Evolutionary conservation across 768 basidiomycete species (phyloP), one percentile per base, ranked within the genome.

Genomic region (Lactifluus volemus): DNA sequence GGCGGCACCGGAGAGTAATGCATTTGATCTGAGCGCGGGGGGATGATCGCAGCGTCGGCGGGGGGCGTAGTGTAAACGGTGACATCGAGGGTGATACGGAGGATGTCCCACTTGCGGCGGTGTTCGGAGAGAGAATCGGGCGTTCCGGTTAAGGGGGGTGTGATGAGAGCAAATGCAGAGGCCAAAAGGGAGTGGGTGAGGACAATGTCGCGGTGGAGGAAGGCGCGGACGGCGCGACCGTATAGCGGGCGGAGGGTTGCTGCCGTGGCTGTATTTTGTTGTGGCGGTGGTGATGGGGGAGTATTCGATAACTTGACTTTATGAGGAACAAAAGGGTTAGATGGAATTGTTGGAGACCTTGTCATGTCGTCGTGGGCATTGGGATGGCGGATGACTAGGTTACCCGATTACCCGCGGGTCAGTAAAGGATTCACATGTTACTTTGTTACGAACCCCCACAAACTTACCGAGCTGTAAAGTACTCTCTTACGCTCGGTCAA

Each of bases 31-130:
- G 30, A 89, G 74, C 0, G 79, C 58, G 21, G 77, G 0, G 88
- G 86, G 14, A 88, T 71, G 9, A 68, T 65, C 3, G 76, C 75
- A 6, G 72, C 69, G 29, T 77, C 70, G 14, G 68, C 64, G 19
- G 83, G 80, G 1, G 76, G 75, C 2, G 86, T 79, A 14, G 81
- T 70, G 68, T 87, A 89, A 30, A 88, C 73, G 0, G 85, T 89
- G 1, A 85, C 82, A 69, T 92, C 89, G 57, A 91, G 79, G 0
- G 89, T 92, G 63, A 93, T 86, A 29, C 91, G 81, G 7, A 93
- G 83, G 58, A 93, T 83, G 68, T 93, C 90, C 91, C 91, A 93
- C 74, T 91, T 92, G 58, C 84, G 78, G 17, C 90, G 82, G 51
- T 77, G 74, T 5, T 68, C 65, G 9, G 68, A 60, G 61, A 83